Evolutionary conservation across 345 rosid species (phyloP).

Genomic region (Dipteronia sinensis): DNA sequence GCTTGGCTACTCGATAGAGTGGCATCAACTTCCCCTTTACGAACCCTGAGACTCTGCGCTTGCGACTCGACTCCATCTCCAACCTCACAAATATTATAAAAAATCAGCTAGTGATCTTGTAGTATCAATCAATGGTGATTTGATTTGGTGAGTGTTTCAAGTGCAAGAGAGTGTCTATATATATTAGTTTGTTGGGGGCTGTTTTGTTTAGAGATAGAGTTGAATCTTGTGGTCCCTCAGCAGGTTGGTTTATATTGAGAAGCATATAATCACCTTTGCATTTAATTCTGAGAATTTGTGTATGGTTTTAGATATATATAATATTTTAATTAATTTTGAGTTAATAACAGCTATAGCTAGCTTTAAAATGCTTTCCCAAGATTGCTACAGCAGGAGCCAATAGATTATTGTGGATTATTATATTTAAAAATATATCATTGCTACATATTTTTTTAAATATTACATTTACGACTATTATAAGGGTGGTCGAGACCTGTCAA

Average conservation of each 20-base stretch:
- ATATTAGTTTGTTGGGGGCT: constrained; percentile 16
- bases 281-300: not conserved
- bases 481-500: no score
- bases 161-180: constrained; percentile 24
- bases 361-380: not conserved
- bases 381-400: not conserved
- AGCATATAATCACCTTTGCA: constrained; percentile 27
- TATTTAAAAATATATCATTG: not conserved
- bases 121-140: not conserved
- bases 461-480: no score
- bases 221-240: constrained; percentile 38
- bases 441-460: not conserved
- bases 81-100: not conserved
- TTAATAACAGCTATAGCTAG: not conserved
- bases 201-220: constrained; percentile 32
- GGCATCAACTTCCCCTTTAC: constrained; percentile 51
- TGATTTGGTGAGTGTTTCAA: constrained; percentile 8
- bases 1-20: constrained; percentile 39
- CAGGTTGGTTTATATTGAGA: constrained; percentile 19
- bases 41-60: constrained; percentile 47
- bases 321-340: constrained; percentile 2
- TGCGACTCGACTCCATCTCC: constrained; percentile 48
- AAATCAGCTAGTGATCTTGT: not conserved
- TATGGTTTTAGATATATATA: no score
- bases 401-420: not conserved